Evolutionary conservation across 805 yeast genomes (phyloP), one percentile per base, ranked within the genome.

Genomic region (Sugiyamaella americana): DNA sequence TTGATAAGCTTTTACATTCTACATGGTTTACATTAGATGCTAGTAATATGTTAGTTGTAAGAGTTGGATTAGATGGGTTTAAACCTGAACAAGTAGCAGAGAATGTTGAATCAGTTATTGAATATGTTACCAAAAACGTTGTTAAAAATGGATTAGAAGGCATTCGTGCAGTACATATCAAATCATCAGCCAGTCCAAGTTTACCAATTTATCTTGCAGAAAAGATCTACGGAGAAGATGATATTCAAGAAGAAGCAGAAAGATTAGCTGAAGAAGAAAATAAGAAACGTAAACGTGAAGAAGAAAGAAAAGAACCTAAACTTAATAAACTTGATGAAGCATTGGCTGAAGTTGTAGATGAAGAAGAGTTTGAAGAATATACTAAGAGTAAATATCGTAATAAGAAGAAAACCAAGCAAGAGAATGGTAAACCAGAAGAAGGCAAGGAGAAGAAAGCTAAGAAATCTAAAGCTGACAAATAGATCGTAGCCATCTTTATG

Each of bases 291-390:
- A 35, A 48, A 34, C 47, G 61, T 58, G 47, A 55, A 41, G 41
- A 48, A 19, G 51, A 43, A 16, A 65, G 65, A 35, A 69, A 21
- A 10, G 48, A 45, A 13, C 44, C 73, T 50, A 72, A 72, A 54
- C 67, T 80, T 43, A 68, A 84, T 42, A 66, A 72, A 21, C 84
- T 84, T 64, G 94, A 85, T 55, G 77, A 76, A 61, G 87, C 87
- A 37, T 77, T 89, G 68, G 74, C 86, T 60, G 96, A 89, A 70
- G 85, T 88, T 55, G 83, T 84, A 47, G 83, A 82, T 56, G 88
- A 85, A 52, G 81, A 78, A 19, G 89, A 79, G 48, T 67, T 82
- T 48, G 69, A 75, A 37, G 72, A 76, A 32, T 44, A 5, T 11
- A 39, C 41, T 24, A 23, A 34, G 37, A 39, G 37, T 34, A 48